Percentiles rank a stretch among this genome's conserved stretches.
phyloP scores from a whole-genome alignment of 495 filamentous ascomycete genomes.

The Aspergillus nanangensis region DNA sequence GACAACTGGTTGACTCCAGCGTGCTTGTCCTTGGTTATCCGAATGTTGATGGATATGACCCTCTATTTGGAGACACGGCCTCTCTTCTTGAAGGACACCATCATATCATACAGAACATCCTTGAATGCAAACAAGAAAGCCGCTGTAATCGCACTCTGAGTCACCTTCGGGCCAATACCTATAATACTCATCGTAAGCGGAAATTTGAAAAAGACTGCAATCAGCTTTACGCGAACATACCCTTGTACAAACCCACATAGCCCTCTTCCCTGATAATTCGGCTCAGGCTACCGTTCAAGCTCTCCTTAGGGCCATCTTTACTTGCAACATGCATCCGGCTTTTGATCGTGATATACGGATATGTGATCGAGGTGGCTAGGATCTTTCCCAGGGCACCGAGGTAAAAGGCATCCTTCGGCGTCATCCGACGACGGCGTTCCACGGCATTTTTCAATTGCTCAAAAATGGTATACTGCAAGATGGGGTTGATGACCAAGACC shows the following conservation, averaged over 20 bases:
- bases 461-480: constrained; percentile 97
- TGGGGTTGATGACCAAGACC: constrained; percentile 94
- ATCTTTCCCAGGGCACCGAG: constrained; percentile 92
- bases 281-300: constrained; percentile 67
- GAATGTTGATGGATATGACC: neutral
- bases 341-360: constrained; percentile 98
- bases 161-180: constrained; percentile 93
- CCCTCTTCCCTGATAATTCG: constrained; percentile 85
- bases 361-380: constrained; percentile 87
- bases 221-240: constrained; percentile 48
- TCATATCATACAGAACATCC: constrained; percentile 71
- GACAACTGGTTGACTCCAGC: neutral
- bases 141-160: constrained; percentile 93
- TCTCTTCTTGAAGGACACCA: constrained; percentile 49
- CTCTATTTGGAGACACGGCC: constrained; percentile 35
- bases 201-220: too few species aligned
- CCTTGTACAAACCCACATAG: constrained; percentile 85
- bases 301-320: constrained; percentile 60
- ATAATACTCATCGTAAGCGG: too few species aligned
- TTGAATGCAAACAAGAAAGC: constrained; percentile 98
- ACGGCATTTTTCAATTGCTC: constrained; percentile 87
- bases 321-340: constrained; percentile 90
- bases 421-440: constrained; percentile 64
- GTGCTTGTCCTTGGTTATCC: neutral
- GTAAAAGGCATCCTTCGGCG: constrained; percentile 81